These are phyloP conservation scores for Hypericum androsaemum DNA, from an alignment of 345 rosid genomes.

Conservation along the genomic window DNA sequence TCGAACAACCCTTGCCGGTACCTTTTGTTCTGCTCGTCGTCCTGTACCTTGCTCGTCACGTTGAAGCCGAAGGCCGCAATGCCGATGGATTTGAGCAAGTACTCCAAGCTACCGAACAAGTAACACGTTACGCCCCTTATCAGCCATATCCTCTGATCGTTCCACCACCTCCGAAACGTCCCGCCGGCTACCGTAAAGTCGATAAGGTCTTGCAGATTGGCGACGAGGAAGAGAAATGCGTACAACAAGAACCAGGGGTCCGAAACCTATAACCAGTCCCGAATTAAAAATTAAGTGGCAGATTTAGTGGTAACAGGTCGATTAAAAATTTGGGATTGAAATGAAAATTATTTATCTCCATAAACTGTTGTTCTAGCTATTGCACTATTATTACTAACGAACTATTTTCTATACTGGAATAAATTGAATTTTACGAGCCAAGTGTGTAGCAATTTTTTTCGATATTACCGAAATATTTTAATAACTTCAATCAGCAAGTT, in stretches of 20 bases:
- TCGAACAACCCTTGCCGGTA: slow-evolving; percentile 49
- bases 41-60: slow-evolving; percentile 47
- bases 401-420: no score
- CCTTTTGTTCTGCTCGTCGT: slow-evolving; percentile 40
- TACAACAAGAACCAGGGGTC: slow-evolving; percentile 58
- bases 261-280: slow-evolving; percentile 26
- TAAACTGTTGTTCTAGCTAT: no score
- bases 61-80: slow-evolving; percentile 38
- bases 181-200: slow-evolving; percentile 36
- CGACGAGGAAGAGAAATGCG: slow-evolving; percentile 46
- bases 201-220: slow-evolving; percentile 37
- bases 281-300: no score
- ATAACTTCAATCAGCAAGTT: no score
- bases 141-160: slow-evolving; percentile 51
- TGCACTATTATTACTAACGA: no score
- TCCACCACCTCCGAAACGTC: slow-evolving; percentile 63
- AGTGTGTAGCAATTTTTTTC: no score
- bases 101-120: slow-evolving; percentile 35
- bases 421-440: no score
- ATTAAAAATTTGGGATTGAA: no score
- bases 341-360: no score
- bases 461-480: no score
- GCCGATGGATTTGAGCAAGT: slow-evolving; percentile 33
- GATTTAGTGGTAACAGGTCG: no score
- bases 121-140: slow-evolving; percentile 39